Percentiles rank a stretch among this genome's conserved stretches.
These are phyloP conservation scores for Populus hybrid DNA, from an alignment of 441 rosid species.

Conservation along the genomic window DNA sequence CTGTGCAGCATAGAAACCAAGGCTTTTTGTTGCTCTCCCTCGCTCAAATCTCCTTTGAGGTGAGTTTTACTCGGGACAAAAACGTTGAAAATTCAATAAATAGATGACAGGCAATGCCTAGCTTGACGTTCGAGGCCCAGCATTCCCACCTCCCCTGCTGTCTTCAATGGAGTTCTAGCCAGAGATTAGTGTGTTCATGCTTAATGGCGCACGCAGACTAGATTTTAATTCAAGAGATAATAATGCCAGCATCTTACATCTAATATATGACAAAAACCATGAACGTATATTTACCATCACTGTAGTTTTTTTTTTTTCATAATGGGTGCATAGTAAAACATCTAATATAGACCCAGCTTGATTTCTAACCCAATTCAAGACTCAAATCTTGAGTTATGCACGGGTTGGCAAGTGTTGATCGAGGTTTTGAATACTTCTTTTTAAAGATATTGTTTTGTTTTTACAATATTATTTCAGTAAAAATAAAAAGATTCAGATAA, in stretches of 20 bases:
- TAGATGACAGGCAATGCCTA: not conserved
- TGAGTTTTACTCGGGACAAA: not conserved
- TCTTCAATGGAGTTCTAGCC: conserved; percentile 29
- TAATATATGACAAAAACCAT: not conserved
- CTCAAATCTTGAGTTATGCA: not conserved
- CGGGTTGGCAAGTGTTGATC: not conserved
- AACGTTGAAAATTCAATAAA: not conserved
- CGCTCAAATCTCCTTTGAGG: not conserved
- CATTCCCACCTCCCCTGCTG: conserved; percentile 8
- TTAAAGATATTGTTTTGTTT: too few species aligned
- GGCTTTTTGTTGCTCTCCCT: not conserved
- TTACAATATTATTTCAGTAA: too few species aligned
- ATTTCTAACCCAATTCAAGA: not conserved
- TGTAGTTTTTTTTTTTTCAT: not conserved
- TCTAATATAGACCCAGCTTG: not conserved
- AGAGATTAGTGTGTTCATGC: not conserved
- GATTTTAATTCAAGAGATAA: too few species aligned
- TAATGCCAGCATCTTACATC: too few species aligned
- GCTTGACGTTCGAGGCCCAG: conserved; percentile 32
- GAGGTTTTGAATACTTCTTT: too few species aligned
- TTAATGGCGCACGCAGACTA: not conserved
- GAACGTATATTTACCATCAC: not conserved
- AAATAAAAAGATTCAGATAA: too few species aligned
- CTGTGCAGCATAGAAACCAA: not conserved
- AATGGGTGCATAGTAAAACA: not conserved